phyloP scores from a whole-genome alignment of 2,329 filamentous ascomycete genomes.

The Pestalotiopsis sp. region DNA sequence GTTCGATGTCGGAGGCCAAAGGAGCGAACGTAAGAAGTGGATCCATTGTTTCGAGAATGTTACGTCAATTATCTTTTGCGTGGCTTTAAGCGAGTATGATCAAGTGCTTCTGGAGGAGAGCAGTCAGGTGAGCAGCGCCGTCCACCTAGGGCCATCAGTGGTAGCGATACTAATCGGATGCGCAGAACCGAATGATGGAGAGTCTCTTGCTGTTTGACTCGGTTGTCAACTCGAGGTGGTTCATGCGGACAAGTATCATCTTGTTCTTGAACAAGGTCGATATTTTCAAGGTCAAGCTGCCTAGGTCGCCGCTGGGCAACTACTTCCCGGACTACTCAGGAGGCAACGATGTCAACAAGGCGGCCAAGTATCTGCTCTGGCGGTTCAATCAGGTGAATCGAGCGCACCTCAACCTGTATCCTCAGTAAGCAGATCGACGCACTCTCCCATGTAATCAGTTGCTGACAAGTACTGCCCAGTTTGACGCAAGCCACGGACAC shows the following conservation, averaged over 20 bases:
- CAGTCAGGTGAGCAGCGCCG: constrained; percentile 72
- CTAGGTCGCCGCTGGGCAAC: constrained; percentile 84
- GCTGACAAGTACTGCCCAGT: constrained; percentile 47
- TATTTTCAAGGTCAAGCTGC: constrained; percentile 93
- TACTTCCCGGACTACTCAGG: constrained; percentile 99
- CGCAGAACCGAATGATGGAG: constrained; percentile 98
- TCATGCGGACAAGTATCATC: constrained; percentile 98
- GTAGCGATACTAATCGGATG: neutral
- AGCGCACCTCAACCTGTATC: constrained; percentile 93
- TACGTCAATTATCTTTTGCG: constrained; percentile 99
- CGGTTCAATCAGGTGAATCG: constrained; percentile 98
- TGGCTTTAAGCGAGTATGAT: constrained; percentile 96
- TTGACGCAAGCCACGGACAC: constrained; percentile 98
- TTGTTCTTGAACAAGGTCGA: constrained; percentile 99
- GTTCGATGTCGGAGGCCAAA: constrained; percentile 97
- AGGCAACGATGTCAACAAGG: constrained; percentile 96
- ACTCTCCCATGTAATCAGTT: constrained; percentile 1
- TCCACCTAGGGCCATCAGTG: neutral
- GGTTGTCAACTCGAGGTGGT: constrained; percentile 98
- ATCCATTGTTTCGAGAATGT: constrained; percentile 99
- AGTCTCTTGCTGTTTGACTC: constrained; percentile 95
- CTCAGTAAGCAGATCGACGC: constrained; percentile 71
- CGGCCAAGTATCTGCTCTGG: constrained; percentile 97
- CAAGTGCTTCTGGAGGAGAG: constrained; percentile 96
- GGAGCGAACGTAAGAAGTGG: constrained; percentile 99